Evolutionary conservation across 2,329 filamentous ascomycete genomes (phyloP).

Genomic region (Arthrinium phaeospermum): DNA sequence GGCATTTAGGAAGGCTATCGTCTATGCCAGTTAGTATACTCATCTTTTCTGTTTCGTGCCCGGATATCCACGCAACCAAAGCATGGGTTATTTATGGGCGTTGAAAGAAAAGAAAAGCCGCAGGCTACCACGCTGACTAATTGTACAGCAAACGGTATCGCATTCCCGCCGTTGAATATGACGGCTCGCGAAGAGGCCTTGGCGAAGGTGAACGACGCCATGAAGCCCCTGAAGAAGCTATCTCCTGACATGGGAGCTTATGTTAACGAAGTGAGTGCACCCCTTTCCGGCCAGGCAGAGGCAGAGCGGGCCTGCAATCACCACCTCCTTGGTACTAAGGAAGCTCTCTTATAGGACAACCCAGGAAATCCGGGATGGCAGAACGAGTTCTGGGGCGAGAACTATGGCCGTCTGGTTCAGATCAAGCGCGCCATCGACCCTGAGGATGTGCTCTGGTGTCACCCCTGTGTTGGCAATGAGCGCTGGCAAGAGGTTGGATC

Average conservation of each 20-base stretch:
- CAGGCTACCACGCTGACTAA: no score
- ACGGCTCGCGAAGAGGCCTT: constrained; percentile 37
- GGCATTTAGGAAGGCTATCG: constrained; percentile 54
- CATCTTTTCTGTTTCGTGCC: not conserved
- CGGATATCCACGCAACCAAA: not conserved
- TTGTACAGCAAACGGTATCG: constrained; percentile 33
- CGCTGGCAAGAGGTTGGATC: constrained; percentile 41
- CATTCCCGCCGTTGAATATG: constrained; percentile 41
- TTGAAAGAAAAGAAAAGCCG: not conserved
- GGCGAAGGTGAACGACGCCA: constrained; percentile 31
- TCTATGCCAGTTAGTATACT: constrained; percentile 47
- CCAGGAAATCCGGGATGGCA: constrained; percentile 46
- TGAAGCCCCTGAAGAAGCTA: constrained; percentile 46
- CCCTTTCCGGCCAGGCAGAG: not conserved
- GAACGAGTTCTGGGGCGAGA: constrained; percentile 49
- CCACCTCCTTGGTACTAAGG: not conserved
- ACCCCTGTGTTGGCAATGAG: constrained; percentile 54
- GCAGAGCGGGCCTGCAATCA: not conserved
- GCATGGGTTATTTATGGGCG: not conserved
- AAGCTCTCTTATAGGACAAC: constrained; percentile 26
- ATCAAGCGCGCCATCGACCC: constrained; percentile 56
- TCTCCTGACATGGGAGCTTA: constrained; percentile 50
- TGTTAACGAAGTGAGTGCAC: constrained; percentile 48
- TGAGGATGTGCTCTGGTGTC: constrained; percentile 53
- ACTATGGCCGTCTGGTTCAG: constrained; percentile 49